phyloP scores from a whole-genome alignment of 2,329 filamentous ascomycete genomes.

The Cytospora paraplurivora region DNA sequence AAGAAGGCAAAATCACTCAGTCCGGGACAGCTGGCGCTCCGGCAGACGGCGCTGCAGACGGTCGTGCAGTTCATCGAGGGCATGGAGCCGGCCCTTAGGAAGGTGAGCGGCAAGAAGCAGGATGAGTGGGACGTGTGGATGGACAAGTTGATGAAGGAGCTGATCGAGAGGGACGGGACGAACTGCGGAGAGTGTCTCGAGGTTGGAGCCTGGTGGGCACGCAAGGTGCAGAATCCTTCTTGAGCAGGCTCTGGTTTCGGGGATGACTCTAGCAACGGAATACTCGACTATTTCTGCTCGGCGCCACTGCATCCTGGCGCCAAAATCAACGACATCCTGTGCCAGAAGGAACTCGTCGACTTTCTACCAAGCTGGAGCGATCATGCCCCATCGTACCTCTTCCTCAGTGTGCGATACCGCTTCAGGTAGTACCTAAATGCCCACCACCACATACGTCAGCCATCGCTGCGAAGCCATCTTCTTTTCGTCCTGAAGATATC shows the following conservation, averaged over 20 bases:
- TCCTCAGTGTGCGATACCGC: conserved; percentile 80
- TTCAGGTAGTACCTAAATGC: conserved; percentile 80
- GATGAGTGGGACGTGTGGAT: conserved; percentile 94
- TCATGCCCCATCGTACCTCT: conserved; percentile 67
- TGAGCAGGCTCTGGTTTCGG: not conserved
- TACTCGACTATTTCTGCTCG: not conserved
- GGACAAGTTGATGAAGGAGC: conserved; percentile 80
- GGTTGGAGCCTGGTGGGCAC: conserved; percentile 85
- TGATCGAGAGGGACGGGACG: conserved; percentile 77
- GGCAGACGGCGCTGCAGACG: conserved; percentile 78
- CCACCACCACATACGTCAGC: conserved; percentile 23
- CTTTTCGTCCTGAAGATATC: not conserved
- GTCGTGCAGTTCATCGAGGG: conserved; percentile 83
- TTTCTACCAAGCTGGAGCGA: not conserved
- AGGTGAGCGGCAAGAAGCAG: conserved; percentile 81
- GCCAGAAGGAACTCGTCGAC: not conserved
- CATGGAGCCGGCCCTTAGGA: conserved; percentile 78
- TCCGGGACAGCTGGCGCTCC: conserved; percentile 70
- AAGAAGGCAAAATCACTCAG: conserved; percentile 57
- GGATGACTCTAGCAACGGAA: not conserved
- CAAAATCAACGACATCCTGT: not conserved
- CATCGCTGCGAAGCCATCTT: not conserved
- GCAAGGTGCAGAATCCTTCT: conserved; percentile 56
- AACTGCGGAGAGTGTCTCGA: conserved; percentile 84
- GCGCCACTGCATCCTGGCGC: not conserved